Evolutionary conservation across 202 grass and related monocot genomes (phyloP).

Genomic region (Elaeis oleifera): DNA sequence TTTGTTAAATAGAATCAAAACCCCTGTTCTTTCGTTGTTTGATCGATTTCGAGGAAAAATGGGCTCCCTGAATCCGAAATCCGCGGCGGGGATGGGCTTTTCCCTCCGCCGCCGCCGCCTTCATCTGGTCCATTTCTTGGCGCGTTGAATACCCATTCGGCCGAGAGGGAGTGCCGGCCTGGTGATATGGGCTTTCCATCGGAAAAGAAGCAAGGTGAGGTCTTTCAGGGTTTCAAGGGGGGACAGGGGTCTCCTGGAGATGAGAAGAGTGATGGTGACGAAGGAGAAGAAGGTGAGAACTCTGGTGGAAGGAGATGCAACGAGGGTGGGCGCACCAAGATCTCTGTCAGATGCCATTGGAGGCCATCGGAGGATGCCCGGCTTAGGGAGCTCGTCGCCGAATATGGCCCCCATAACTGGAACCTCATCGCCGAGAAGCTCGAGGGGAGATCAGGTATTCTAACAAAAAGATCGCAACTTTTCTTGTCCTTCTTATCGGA

Average conservation of each 20-base stretch:
- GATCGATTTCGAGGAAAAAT: constrained; percentile 5
- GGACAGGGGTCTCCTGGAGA: background rate
- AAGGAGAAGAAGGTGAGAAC: too few relatives aligned
- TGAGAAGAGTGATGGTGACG: constrained; percentile 31
- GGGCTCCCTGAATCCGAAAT: constrained; percentile 10
- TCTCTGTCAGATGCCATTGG: constrained; percentile 74
- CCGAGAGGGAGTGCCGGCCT: background rate
- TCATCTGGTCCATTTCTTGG: constrained; percentile 10
- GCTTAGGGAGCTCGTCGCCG: constrained; percentile 72
- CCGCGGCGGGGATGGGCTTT: constrained; percentile 19
- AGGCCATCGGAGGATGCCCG: constrained; percentile 73
- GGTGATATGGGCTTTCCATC: background rate
- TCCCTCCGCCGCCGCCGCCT: constrained; percentile 16
- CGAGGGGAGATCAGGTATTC: constrained; percentile 82
- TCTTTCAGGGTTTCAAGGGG: background rate
- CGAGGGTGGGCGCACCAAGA: constrained; percentile 30
- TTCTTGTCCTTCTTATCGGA: background rate
- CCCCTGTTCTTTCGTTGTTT: background rate
- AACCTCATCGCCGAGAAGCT: constrained; percentile 92
- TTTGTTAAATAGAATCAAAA: too few relatives aligned
- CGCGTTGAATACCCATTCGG: background rate
- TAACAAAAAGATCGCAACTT: background rate
- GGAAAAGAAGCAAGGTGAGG: background rate
- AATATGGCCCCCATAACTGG: constrained; percentile 82
- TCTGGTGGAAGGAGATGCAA: background rate